Conservation (phyloP, 768 basidiomycete genomes). For the Hericium coralloides region DNA sequence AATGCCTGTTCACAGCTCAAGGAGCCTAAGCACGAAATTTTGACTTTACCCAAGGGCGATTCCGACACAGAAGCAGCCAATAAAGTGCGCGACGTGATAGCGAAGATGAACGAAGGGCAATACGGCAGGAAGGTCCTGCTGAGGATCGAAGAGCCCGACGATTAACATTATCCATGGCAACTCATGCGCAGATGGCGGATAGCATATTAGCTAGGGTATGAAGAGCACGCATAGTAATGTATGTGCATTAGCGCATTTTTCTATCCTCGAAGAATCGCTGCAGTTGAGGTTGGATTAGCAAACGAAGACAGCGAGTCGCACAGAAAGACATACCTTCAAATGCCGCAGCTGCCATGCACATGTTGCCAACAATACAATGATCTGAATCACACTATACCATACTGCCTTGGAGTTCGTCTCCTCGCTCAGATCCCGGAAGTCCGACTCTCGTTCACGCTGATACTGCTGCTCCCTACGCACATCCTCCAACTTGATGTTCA, state of each 20-base stretch:
- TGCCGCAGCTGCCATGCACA: constrained; percentile 93
- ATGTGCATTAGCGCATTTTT: constrained; percentile 49
- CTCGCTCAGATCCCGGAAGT: constrained; percentile 86
- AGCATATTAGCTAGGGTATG: background rate
- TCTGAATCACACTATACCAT: constrained; percentile 90
- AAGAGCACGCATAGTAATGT: constrained; percentile 7
- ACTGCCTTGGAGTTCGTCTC: constrained; percentile 85
- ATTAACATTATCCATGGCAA: constrained; percentile 2
- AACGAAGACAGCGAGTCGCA: background rate
- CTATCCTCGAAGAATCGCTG: constrained; percentile 85
- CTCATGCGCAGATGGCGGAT: background rate
- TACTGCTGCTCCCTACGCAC: constrained; percentile 95
- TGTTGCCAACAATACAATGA: constrained; percentile 72
- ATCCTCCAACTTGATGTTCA: constrained; percentile 90
- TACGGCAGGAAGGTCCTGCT: constrained; percentile 44
- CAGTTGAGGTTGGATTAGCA: background rate
- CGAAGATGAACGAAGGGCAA: constrained; percentile 26
- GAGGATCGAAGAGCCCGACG: constrained; percentile 23
- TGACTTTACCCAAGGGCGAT: constrained; percentile 36
- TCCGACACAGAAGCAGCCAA: constrained; percentile 29
- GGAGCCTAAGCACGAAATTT: constrained; percentile 61
- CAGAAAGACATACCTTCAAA: constrained; percentile 49
- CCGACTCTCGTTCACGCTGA: constrained; percentile 90
- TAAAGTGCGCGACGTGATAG: constrained; percentile 26
- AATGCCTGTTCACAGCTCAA: constrained; percentile 36